Evolutionary conservation across 2,329 filamentous ascomycete species (phyloP), one percentile per base, ranked within the genome.

Genomic region (Tolypocladium pustulatum): DNA sequence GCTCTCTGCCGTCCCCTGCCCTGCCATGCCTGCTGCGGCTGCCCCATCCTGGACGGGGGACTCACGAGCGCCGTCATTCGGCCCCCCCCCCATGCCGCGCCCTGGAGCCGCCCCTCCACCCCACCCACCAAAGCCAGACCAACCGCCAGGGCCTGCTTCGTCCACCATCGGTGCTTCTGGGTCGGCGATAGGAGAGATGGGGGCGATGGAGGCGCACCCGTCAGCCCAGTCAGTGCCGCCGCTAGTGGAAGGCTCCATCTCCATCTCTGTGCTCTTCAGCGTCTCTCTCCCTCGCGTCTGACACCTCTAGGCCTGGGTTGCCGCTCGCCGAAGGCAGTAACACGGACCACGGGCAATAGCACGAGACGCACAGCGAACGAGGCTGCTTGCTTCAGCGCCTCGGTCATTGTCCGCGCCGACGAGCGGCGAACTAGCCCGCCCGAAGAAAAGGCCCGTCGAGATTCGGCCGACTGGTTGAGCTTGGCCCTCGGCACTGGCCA

Each of bases 171-270:
- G 27, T 49, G 43, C 52, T 55, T 61, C 56, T 58, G 30, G 56
- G 58, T 57, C 56, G 61, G 58, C 57, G 60, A 61, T 58, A 56
- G 58, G 59, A 54, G 55, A 57, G 56, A 54, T 59, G 58, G 55
- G 56, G 60, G 59, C 56, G 59, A 59, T 61, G 54, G 58, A 59
- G 57, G 57, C 56, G 52, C 57, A 57, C 55, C 51, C 57, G 52
- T 58, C 58, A 58, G 32, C 59, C 58, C 51, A 51, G 27, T 53
- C 57, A 60, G 40, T 58, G 60, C 60, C 58, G 59, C 59, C 58
- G 58, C 58, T 61, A 60, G 58, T 41, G 54, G 51, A 43, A 60
- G 41, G 53, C 58, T 57, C 54, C 58, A 46, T 58, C 46, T 20
- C 53, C 53, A 55, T 55, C 36, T 55, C 53, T n/a, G 36, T 32